These are phyloP conservation scores for Cladosporium sp. DNA, from an alignment of 2,329 filamentous ascomycete species.

Conservation along the genomic window DNA sequence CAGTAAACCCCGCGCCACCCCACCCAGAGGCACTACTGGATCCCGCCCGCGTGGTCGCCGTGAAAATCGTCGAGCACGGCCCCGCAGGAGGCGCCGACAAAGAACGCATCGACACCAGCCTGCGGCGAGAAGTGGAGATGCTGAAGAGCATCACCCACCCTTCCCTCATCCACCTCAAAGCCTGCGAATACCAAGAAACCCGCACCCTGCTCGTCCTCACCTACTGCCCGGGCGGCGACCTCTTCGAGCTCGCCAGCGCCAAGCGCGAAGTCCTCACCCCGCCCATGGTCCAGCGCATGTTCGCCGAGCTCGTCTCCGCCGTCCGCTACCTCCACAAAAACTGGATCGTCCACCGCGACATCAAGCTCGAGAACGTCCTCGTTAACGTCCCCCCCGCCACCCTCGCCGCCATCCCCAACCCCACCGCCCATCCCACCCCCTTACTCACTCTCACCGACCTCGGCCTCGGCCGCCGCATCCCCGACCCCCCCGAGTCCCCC, in stretches of 20 bases:
- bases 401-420: constrained; percentile 61
- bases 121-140: constrained; percentile 93
- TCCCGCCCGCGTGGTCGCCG: constrained; percentile 78
- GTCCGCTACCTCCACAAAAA: constrained; percentile 78
- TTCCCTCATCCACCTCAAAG: constrained; percentile 83
- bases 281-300: constrained; percentile 71
- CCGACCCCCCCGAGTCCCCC: constrained; percentile 66
- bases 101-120: constrained; percentile 83
- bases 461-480: constrained; percentile 78
- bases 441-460: constrained; percentile 87
- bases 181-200: constrained; percentile 77
- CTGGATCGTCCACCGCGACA: constrained; percentile 90
- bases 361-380: constrained; percentile 96
- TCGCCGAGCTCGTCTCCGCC: constrained; percentile 80
- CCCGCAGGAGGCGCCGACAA: constrained; percentile 90
- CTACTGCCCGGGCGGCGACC: constrained; percentile 88
- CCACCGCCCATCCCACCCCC: constrained; percentile 70
- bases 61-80: constrained; percentile 94
- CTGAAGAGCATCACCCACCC: constrained; percentile 84
- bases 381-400: constrained; percentile 66
- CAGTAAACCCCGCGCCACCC: constrained; percentile 24
- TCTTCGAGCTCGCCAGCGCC: constrained; percentile 83
- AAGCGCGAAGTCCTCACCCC: constrained; percentile 63
- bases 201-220: constrained; percentile 80
- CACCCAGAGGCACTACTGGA: constrained; percentile 48